Percentiles rank a stretch among this genome's conserved stretches.
These are phyloP conservation scores for Pseudognaphalium luteoalbum DNA, from an alignment of 129 eudicot genomes.

Conservation along the genomic window DNA sequence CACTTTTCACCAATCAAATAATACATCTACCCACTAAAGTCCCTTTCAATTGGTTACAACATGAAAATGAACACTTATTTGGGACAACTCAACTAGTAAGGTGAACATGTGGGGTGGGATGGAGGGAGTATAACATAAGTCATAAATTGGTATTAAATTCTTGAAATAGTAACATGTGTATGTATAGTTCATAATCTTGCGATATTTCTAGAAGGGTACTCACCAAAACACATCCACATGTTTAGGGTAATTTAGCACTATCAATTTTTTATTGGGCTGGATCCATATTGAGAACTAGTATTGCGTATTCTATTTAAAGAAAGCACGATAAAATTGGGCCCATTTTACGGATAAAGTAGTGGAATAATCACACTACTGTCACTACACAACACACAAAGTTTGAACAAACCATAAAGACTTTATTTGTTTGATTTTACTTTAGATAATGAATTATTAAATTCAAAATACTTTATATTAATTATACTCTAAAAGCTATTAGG, in stretches of 20 bases:
- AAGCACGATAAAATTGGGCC: constrained; percentile 13
- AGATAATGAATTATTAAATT: background rate
- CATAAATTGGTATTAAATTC: background rate
- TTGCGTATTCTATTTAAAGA: constrained; percentile 12
- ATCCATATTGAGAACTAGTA: background rate
- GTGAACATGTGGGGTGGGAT: too few relatives aligned
- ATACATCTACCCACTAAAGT: too few relatives aligned
- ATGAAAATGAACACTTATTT: too few relatives aligned
- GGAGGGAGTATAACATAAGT: too few relatives aligned
- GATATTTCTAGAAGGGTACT: constrained; percentile 3
- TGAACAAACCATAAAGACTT: constrained; percentile 25
- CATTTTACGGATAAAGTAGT: constrained; percentile 2
- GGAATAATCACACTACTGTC: constrained; percentile 4
- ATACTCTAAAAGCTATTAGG: background rate
- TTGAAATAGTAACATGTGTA: background rate
- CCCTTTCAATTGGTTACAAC: too few relatives aligned
- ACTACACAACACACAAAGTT: constrained; percentile 21
- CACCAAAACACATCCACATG: constrained; percentile 5
- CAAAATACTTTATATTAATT: background rate
- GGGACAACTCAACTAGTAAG: too few relatives aligned
- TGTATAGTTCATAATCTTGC: background rate
- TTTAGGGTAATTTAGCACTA: constrained; percentile 8
- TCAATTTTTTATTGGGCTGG: background rate
- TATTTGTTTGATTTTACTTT: constrained; percentile 16
- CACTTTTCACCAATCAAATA: too few relatives aligned